Evolutionary conservation across 257 asterid species (phyloP).

Genomic region (Capsicum chinense): DNA sequence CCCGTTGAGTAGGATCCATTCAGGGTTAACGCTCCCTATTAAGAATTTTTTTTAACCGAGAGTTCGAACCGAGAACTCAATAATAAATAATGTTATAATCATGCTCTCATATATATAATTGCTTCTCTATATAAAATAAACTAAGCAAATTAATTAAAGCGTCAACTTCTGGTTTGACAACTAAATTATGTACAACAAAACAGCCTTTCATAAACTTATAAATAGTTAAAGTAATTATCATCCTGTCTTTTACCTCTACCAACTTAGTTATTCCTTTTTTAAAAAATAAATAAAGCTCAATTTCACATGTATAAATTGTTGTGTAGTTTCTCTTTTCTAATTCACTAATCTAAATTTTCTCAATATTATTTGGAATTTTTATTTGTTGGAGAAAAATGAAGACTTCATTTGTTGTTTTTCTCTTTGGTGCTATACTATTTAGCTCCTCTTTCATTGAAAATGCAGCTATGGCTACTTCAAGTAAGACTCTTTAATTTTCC

Average conservation of each 20-base stretch:
- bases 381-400: neutral
- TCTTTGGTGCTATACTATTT: neutral
- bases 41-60: no score
- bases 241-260: conserved; percentile 1
- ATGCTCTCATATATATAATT: no score
- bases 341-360: neutral
- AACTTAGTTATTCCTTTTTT: neutral
- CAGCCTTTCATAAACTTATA: neutral
- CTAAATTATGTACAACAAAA: neutral
- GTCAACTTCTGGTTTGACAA: neutral
- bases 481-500: neutral
- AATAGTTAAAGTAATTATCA: neutral
- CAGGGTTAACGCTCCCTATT: no score
- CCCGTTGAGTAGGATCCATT: no score
- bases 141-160: neutral
- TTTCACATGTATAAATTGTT: neutral
- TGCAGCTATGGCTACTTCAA: neutral
- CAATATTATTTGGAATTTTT: neutral
- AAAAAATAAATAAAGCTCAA: neutral
- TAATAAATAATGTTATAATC: no score
- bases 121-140: no score
- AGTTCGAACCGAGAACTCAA: no score
- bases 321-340: neutral
- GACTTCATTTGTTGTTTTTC: neutral
- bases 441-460: neutral